Evolutionary conservation across 306 rosid species (phyloP).

Genomic region (Sicyos edulis): DNA sequence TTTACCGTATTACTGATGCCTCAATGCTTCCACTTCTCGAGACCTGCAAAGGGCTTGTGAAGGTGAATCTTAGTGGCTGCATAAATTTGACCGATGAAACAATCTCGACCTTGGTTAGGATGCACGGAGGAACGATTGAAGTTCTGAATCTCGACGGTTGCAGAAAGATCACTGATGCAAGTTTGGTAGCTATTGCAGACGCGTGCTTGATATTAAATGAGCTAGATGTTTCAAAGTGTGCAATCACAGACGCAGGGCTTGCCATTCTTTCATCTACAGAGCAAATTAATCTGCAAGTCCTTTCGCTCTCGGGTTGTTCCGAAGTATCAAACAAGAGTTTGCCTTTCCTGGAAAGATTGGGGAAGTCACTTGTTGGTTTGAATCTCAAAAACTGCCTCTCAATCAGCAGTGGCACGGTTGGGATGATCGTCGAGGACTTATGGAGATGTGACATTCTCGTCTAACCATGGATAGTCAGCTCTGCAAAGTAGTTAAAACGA

Average conservation of each 20-base stretch:
- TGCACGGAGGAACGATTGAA: slow-evolving; percentile 16
- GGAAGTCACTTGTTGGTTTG: slow-evolving; percentile 16
- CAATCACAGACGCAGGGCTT: slow-evolving; percentile 17
- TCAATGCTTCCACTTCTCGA: slow-evolving; percentile 18
- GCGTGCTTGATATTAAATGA: slow-evolving; percentile 16
- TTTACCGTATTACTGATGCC: slow-evolving; percentile 16
- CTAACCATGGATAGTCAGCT: slow-evolving; percentile 16
- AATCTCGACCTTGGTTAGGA: slow-evolving; percentile 13
- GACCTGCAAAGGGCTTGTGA: slow-evolving; percentile 21
- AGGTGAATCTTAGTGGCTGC: slow-evolving; percentile 22
- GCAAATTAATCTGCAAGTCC: slow-evolving; percentile 21
- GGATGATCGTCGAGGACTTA: slow-evolving; percentile 13
- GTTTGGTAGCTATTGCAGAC: slow-evolving; percentile 22
- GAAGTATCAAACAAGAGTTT: slow-evolving; percentile 21
- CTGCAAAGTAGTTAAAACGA: slow-evolving; percentile 2
- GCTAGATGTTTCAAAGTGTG: slow-evolving; percentile 20
- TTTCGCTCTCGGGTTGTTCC: slow-evolving; percentile 20
- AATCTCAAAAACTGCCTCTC: slow-evolving; percentile 21
- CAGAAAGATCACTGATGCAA: slow-evolving; percentile 17
- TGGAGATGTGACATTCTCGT: slow-evolving; percentile 25
- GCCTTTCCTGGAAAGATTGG: slow-evolving; percentile 22
- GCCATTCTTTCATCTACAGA: slow-evolving; percentile 12
- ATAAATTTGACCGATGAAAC: slow-evolving; percentile 19
- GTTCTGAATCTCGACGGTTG: slow-evolving; percentile 17
- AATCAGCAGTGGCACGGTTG: slow-evolving; percentile 15